Evolutionary conservation across 2,329 filamentous ascomycete genomes (phyloP).

Genomic region (Cryphonectria nitschkei): DNA sequence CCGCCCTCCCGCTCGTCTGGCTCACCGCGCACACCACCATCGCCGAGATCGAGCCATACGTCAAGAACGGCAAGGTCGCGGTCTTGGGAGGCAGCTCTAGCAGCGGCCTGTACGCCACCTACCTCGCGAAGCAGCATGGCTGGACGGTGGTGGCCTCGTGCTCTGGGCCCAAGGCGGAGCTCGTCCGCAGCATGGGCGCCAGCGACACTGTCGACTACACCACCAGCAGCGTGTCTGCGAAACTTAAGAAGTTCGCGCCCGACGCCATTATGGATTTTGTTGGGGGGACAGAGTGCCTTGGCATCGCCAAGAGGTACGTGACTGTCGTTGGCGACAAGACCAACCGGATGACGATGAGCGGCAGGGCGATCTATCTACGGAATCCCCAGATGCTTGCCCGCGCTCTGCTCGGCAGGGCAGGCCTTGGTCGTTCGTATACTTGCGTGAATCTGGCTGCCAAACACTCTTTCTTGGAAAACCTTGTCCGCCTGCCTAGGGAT

Average conservation of each 20-base stretch:
- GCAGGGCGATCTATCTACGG: slow-evolving; percentile 18
- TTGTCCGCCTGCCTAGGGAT: not conserved
- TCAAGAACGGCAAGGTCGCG: slow-evolving; percentile 24
- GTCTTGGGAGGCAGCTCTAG: slow-evolving; percentile 32
- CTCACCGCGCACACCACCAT: slow-evolving; percentile 30
- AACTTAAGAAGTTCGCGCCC: slow-evolving; percentile 17
- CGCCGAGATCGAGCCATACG: slow-evolving; percentile 22
- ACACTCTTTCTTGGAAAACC: slow-evolving; percentile 6
- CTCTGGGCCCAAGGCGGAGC: slow-evolving; percentile 30
- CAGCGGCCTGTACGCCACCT: slow-evolving; percentile 30
- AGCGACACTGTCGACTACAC: slow-evolving; percentile 31
- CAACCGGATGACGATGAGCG: slow-evolving; percentile 21
- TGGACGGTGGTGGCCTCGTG: slow-evolving; percentile 32
- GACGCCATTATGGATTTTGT: slow-evolving; percentile 30
- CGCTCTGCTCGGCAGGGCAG: slow-evolving; percentile 13
- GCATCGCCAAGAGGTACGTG: slow-evolving; percentile 30
- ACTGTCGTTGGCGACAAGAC: slow-evolving; percentile 33
- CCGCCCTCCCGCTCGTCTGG: slow-evolving; percentile 31
- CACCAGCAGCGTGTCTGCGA: slow-evolving; percentile 12
- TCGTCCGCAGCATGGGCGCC: slow-evolving; percentile 30
- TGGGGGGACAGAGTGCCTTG: slow-evolving; percentile 28
- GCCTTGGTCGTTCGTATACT: slow-evolving; percentile 18
- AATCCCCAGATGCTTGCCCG: slow-evolving; percentile 23
- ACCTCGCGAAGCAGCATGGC: slow-evolving; percentile 30
- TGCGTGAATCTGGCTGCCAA: slow-evolving; percentile 22